phyloP scores from a whole-genome alignment of 148 eudicot genomes.

The Dianthus caryophyllus region DNA sequence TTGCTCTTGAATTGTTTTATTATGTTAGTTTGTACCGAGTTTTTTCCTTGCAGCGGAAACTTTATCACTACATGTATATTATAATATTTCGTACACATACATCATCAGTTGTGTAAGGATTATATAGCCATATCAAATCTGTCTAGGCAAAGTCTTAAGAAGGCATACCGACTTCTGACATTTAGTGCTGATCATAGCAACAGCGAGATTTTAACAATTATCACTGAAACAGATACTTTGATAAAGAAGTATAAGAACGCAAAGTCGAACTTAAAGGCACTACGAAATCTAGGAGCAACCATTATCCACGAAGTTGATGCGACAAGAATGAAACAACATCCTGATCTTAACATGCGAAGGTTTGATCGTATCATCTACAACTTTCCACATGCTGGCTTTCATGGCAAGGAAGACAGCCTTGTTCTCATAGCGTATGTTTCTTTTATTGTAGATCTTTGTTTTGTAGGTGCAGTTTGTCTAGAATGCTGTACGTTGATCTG shows the following conservation, averaged over 20 bases:
- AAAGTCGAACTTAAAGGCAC: conserved; percentile 29
- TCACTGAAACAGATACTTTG: conserved; percentile 29
- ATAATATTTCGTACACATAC: too few species aligned
- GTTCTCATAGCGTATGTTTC: conserved; percentile 33
- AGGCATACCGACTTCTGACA: too few species aligned
- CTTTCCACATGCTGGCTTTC: conserved; percentile 72
- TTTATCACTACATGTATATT: too few species aligned
- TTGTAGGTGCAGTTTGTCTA: too few species aligned
- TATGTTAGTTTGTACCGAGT: too few species aligned
- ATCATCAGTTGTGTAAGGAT: too few species aligned
- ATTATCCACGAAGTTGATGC: conserved; percentile 58
- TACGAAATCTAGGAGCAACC: conserved; percentile 32
- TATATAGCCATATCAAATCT: too few species aligned
- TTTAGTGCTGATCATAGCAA: background rate
- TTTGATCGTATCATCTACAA: conserved; percentile 65
- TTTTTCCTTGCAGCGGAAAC: too few species aligned
- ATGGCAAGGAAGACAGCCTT: conserved; percentile 33
- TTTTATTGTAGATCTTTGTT: background rate
- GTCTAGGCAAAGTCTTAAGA: too few species aligned
- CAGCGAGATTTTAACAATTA: background rate
- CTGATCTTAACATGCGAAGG: conserved; percentile 35
- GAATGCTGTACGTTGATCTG: too few species aligned
- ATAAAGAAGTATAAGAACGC: conserved; percentile 46
- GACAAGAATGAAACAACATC: conserved; percentile 39
- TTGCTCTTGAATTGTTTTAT: too few species aligned